Conservation (phyloP, 345 rosid species). For the Bretschneidera sinensis region DNA sequence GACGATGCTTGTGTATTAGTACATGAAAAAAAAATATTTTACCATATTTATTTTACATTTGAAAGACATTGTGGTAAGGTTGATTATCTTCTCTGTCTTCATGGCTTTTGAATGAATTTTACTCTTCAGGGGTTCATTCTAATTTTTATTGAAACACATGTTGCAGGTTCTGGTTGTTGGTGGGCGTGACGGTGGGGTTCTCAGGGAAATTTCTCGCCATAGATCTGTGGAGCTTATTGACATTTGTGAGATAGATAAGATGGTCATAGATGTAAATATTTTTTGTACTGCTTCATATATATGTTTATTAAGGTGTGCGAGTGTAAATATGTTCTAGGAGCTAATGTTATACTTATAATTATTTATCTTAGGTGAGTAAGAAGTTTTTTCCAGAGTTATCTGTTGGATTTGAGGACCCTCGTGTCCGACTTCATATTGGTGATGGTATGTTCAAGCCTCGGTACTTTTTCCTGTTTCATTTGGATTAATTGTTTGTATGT, state of each 20-base stretch:
- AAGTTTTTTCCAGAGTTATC: slow-evolving; percentile 78
- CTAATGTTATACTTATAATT: neutral
- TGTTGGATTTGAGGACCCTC: slow-evolving; percentile 92
- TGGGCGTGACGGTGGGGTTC: slow-evolving; percentile 99
- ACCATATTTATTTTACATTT: too few species aligned
- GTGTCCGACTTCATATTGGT: slow-evolving; percentile 83
- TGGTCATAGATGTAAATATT: slow-evolving; percentile 90
- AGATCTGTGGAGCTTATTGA: slow-evolving; percentile 82
- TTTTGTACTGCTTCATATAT: neutral
- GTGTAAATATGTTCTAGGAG: neutral
- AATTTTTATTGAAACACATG: slow-evolving; percentile 1
- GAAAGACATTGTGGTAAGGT: neutral
- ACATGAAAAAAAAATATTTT: neutral
- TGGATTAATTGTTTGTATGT: too few species aligned
- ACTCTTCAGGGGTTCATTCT: slow-evolving; percentile 5
- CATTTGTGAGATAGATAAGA: slow-evolving; percentile 91
- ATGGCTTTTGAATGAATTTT: neutral
- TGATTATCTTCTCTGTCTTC: neutral
- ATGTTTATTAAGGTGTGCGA: too few species aligned
- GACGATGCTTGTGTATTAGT: too few species aligned
- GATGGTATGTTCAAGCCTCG: slow-evolving; percentile 64
- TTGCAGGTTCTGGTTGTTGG: slow-evolving; percentile 94
- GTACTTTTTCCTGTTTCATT: neutral
- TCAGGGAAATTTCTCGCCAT: slow-evolving; percentile 85
- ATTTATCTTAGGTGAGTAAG: slow-evolving; percentile 55